A percentile compares a stretch with the other conserved stretches of the same genome.
Evolutionary conservation across 2,329 filamentous ascomycete genomes (phyloP).

Genomic region (Arthrobotrys pseudoclavata): DNA sequence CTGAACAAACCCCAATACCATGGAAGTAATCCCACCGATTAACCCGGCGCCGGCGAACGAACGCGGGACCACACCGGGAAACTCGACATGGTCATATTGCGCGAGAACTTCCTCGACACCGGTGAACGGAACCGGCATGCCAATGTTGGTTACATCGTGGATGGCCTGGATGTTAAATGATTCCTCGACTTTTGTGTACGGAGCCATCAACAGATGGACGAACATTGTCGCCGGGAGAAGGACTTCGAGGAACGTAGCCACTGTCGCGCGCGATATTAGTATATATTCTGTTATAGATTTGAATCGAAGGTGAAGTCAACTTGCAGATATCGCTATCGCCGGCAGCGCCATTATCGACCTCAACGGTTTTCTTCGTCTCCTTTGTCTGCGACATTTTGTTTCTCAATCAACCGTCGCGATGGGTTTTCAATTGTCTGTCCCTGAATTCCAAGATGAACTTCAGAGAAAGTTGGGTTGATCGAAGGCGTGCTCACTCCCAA

Average conservation of each 20-base stretch:
- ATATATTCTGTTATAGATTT: neutral
- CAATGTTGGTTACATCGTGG: constrained; percentile 88
- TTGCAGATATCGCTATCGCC: constrained; percentile 21
- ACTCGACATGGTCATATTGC: constrained; percentile 88
- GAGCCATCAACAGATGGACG: constrained; percentile 79
- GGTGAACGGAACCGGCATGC: constrained; percentile 73
- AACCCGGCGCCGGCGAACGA: constrained; percentile 87
- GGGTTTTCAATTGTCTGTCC: neutral
- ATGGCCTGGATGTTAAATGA: constrained; percentile 96
- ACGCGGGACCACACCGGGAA: constrained; percentile 90
- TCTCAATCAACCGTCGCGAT: constrained; percentile 3
- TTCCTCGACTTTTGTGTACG: constrained; percentile 98
- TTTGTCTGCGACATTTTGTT: constrained; percentile 39
- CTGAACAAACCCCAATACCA: constrained; percentile 73
- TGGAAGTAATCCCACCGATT: constrained; percentile 79
- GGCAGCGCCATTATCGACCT: constrained; percentile 30
- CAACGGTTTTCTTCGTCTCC: constrained; percentile 18
- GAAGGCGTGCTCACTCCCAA: constrained; percentile 15
- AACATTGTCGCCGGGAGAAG: constrained; percentile 76
- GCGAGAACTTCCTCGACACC: constrained; percentile 72
- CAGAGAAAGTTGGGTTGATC: neutral
- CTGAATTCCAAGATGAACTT: neutral
- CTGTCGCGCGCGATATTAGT: constrained; percentile 31
- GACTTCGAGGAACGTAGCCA: constrained; percentile 70
- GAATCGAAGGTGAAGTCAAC: neutral